Conservation (phyloP, 768 basidiomycete species). For the Amanita polypyramis region DNA sequence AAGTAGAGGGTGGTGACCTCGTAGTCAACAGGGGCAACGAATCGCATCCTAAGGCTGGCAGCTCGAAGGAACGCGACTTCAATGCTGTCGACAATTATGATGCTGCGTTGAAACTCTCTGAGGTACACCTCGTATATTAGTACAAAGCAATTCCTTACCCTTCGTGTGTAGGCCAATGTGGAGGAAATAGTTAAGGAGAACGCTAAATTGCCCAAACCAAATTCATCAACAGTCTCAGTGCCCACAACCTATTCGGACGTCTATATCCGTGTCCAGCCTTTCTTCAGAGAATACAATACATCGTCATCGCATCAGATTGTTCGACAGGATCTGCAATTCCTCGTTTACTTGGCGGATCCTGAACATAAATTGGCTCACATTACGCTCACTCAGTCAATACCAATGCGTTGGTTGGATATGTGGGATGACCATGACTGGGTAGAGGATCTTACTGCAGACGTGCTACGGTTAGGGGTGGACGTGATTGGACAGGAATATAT, state of each 20-base stretch:
- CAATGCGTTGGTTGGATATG: conserved; percentile 75
- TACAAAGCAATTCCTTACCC: conserved; percentile 5
- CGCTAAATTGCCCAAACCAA: conserved; percentile 22
- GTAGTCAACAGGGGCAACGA: conserved; percentile 78
- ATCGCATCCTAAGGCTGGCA: conserved; percentile 55
- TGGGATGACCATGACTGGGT: conserved; percentile 97
- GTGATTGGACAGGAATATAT: conserved; percentile 90
- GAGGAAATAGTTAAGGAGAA: conserved; percentile 67
- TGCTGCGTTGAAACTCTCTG: conserved; percentile 74
- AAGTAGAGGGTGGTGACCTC: conserved; percentile 88
- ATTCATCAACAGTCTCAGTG: conserved; percentile 23
- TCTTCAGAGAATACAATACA: conserved; percentile 32
- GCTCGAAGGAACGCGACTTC: conserved; percentile 48
- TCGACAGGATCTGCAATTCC: conserved; percentile 51
- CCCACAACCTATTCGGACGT: conserved; percentile 83
- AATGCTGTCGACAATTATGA: conserved; percentile 81
- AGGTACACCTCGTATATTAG: conserved; percentile 33
- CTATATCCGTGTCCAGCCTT: conserved; percentile 90
- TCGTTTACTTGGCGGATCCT: conserved; percentile 69
- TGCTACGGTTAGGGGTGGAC: conserved; percentile 75
- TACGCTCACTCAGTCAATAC: conserved; percentile 76
- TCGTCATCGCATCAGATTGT: not conserved
- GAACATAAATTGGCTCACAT: conserved; percentile 66
- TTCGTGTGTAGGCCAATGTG: conserved; percentile 50
- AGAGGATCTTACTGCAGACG: conserved; percentile 88